Conservation (phyloP, 768 basidiomycete genomes). For the Suillus plorans region DNA sequence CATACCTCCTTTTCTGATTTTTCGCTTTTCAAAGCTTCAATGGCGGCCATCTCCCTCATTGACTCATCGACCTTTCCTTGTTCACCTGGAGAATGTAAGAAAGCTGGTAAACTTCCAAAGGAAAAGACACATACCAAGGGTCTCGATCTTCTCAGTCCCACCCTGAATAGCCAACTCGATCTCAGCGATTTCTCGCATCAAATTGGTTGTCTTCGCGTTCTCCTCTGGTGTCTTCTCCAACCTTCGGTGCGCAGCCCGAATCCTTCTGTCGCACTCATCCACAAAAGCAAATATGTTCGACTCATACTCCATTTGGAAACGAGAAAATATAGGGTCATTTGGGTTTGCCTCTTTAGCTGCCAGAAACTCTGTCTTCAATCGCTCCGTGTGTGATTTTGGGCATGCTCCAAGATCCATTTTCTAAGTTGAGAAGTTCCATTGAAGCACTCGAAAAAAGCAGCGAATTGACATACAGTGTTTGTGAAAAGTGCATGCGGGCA, state of each 20-base stretch:
- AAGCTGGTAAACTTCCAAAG: slow-evolving; percentile 10
- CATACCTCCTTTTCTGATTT: slow-evolving; percentile 91
- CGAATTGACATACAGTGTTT: slow-evolving; percentile 74
- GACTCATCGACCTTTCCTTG: slow-evolving; percentile 99
- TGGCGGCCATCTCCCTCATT: slow-evolving; percentile 96
- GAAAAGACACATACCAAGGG: slow-evolving; percentile 58
- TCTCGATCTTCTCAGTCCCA: slow-evolving; percentile 97
- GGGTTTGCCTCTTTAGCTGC: slow-evolving; percentile 76
- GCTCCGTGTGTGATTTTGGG: slow-evolving; percentile 93
- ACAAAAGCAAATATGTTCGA: slow-evolving; percentile 94
- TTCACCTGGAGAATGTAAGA: slow-evolving; percentile 58
- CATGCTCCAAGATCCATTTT: slow-evolving; percentile 99
- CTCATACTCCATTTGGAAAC: slow-evolving; percentile 95
- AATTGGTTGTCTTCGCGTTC: slow-evolving; percentile 97
- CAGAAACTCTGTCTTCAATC: slow-evolving; percentile 87
- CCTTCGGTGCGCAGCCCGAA: slow-evolving; percentile 88
- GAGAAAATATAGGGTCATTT: slow-evolving; percentile 75
- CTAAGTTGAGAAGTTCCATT: slow-evolving; percentile 26
- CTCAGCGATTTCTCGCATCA: slow-evolving; percentile 99
- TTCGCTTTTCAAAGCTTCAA: slow-evolving; percentile 95
- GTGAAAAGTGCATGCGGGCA: slow-evolving; percentile 98
- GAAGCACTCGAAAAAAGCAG: background rate
- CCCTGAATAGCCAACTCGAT: slow-evolving; percentile 99
- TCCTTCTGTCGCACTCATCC: slow-evolving; percentile 97
- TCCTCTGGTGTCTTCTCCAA: slow-evolving; percentile 99